Base-by-base conservation (phyloP, 768 basidiomycete species). In the Suillus tomentosus region DNA sequence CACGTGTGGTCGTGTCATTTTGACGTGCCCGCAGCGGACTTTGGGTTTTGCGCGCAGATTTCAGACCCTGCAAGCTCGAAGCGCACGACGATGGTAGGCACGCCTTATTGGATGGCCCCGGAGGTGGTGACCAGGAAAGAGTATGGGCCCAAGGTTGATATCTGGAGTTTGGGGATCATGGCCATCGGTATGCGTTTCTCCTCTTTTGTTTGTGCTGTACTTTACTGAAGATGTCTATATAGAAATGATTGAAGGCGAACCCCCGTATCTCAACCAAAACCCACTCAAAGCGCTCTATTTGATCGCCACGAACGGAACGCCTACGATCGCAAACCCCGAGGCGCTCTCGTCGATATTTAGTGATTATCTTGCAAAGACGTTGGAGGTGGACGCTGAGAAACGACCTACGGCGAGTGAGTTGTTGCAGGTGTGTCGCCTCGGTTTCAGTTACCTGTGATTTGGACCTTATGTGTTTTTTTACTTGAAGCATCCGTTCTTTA, bases 211-310 rank as follows among this genome's bases (percentile, higher is more conserved):
- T 17, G 53, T 40, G 57, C 27, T 53, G 22, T 42, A 56, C 67
- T 70, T 48, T 19, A 55, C 56, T 61, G n/a, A 24, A 67, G 62
- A 37, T 56, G 19, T 64, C 31, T 71, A 47, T 22, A 5, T 50
- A 94, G 95, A 97, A 79, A 97, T 98, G 95, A 96, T 98, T 70
- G 95, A 98, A 78, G 96, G 95, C 62, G 96, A 97, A 76, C 95
- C 95, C 0, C 95, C 95, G 27, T 97, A 97, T 71, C 84, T 96
- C 42, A 96, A 96, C 74, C 95, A 97, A 80, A 96, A 96, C 78
- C 95, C 96, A 0, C 82, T 97, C 60, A 98, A 97, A 76, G 97
- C 97, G 3, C 79, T 99, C 51, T 99, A 99, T 77, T 86, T 99
- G 56, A 99, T 99, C 70, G 96, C 96, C 2, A 99, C 96, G 10